phyloP scores from a whole-genome alignment of 1,284 basidiomycete genomes.

The Cutaneotrichosporon arboriforme region DNA sequence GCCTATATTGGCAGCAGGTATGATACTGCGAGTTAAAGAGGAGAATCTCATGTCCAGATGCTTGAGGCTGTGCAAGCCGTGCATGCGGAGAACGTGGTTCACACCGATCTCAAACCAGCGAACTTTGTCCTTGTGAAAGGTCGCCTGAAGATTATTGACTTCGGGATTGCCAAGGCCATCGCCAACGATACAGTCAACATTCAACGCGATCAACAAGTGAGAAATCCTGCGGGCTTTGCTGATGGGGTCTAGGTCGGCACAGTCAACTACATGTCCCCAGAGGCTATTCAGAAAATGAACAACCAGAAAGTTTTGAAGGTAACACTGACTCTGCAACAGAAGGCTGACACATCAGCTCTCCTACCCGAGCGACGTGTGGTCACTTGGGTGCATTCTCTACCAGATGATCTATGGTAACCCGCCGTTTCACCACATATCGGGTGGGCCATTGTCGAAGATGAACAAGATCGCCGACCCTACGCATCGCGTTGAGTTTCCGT shows the following conservation, averaged over 20 bases:
- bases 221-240: slow-evolving; percentile 9
- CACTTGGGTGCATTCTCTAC: slow-evolving; percentile 90
- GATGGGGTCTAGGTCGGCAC: slow-evolving; percentile 66
- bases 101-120: slow-evolving; percentile 92
- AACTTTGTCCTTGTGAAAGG: slow-evolving; percentile 93
- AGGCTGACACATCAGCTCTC: slow-evolving; percentile 25
- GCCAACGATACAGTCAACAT: slow-evolving; percentile 97
- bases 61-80: slow-evolving; percentile 90
- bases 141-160: slow-evolving; percentile 89
- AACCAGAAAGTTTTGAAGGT: slow-evolving; percentile 48
- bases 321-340: neutral
- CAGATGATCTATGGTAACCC: slow-evolving; percentile 93
- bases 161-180: slow-evolving; percentile 94
- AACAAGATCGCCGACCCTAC: slow-evolving; percentile 52
- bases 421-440: slow-evolving; percentile 79
- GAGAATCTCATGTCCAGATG: slow-evolving; percentile 64
- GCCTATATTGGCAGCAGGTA: slow-evolving; percentile 93
- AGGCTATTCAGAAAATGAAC: slow-evolving; percentile 66
- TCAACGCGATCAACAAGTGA: slow-evolving; percentile 82
- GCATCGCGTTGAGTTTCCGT: slow-evolving; percentile 51
- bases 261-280: slow-evolving; percentile 93
- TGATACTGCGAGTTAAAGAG: slow-evolving; percentile 20
- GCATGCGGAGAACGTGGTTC: slow-evolving; percentile 92
- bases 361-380: slow-evolving; percentile 90
- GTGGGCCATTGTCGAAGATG: slow-evolving; percentile 59